Evolutionary conservation across 257 asterid species (phyloP), one percentile per base, ranked within the genome.

Genomic region (Pogostemon cablin): DNA sequence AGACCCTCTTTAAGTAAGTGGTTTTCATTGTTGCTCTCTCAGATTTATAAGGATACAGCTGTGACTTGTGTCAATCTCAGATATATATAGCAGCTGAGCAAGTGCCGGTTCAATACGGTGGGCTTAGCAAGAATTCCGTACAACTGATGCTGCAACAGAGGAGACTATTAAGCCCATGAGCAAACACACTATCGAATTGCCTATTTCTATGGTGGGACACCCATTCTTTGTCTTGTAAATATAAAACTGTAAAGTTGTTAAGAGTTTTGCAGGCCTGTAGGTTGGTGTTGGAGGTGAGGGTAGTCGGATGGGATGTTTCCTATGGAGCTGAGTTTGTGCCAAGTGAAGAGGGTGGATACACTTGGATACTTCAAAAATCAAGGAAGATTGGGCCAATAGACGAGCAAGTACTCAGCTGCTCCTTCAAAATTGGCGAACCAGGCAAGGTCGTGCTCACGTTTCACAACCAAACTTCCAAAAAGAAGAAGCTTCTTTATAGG

Each of bases 251-350:
- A 41, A 4, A 41, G 44, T 4, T 41, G 7, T 4, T 41, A 4
- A 41, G 44, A 41, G 7, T 71, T 64, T 65, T 71, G 64, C 85
- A 88, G 95, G 82, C 67, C 1, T 71, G 86, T 12, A 78, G 86
- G 0, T 68, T 88, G 82, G 82, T 60, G 5, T 88, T 93, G 96
- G 93, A 88, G 67, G 84, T 73, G 49, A 83, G 96, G 74, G 93
- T 85, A 7, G 77, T 75, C 0, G 92, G 93, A 0, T 86, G 90
- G 93, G 93, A 88, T 4, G 90, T 88, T 39, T 54, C 67, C 0
- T 86, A 86, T 43, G 93, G 87, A 7, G 88, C 90, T 2, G 96
- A 88, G 71, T 88, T 86, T 62, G 85, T 84, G 34, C 93, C 93
- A 0, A 75, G 63, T 44, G 86, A 79, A 0, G 90, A 87, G 59